Base-by-base conservation (phyloP, 2,329 filamentous ascomycete genomes). In the Lachnellula cervina region DNA sequence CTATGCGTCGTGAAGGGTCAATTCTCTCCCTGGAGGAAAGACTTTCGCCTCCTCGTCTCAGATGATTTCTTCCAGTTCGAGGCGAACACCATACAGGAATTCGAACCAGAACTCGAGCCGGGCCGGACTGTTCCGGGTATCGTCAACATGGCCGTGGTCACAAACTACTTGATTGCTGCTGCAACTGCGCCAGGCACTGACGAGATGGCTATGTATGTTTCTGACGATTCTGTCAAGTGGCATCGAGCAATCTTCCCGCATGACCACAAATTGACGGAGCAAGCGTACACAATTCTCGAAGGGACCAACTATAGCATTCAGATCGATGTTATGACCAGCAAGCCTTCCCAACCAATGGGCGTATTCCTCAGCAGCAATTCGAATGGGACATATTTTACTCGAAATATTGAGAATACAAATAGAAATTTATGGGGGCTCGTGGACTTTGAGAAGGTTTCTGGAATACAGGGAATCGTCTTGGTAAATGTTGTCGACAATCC, bases 261-360 rank as follows among this genome's bases (percentile, higher is more conserved):
- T 45, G 86, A 89, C 59, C 91, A 96, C 71, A 89, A 79, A 43
- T 73, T 92, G 66, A 81, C 90, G 59, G 88, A 96, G 69, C 83
- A 93, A 69, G 90, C 89, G 2, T 99, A 97, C 72, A 99, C 94
- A 0, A 82, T 99, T 48, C 80, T 99, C 42, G 93, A 97, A 73
- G 94, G 92, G 67, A 97, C 94, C 43, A 93, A 96, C 69, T 97
- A 99, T 76, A 97, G 93, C 75, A 91, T 99, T 64, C 93, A 97
- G 73, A 85, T 99, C 54, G 92, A 97, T 71, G 92, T 97, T 60
- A 86, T 93, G 80, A 90, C 87, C 1, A 77, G 77, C 40, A 77
- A 76, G 45, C 80, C 80, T 13, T 80, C 79, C 1, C 82, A 81
- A 38, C 82, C 87, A 0, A 93, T 96, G 82, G 95, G 94, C 35